Conservation (phyloP, 805 yeast genomes). For the Yarrowia sp. region DNA sequence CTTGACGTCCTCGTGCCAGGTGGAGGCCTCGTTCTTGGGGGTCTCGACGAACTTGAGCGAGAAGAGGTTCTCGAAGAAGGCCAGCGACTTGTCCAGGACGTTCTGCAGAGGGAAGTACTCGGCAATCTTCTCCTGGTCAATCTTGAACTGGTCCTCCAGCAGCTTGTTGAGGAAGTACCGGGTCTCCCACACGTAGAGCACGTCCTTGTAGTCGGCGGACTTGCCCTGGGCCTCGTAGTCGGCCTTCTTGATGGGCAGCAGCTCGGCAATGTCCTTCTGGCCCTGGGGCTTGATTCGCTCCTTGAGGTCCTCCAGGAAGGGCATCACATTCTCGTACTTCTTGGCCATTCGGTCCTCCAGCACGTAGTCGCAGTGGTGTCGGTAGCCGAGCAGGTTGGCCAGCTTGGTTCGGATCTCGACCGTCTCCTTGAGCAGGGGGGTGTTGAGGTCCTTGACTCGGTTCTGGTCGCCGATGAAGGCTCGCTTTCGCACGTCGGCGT, state of each 20-base stretch:
- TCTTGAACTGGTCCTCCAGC: conserved; percentile 65
- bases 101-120: conserved; percentile 76
- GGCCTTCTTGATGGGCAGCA: conserved; percentile 52
- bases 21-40: conserved; percentile 41
- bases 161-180: conserved; percentile 62
- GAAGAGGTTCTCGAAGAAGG: conserved; percentile 66
- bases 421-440: conserved; percentile 56
- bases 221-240: conserved; percentile 51
- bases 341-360: conserved; percentile 83
- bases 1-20: conserved; percentile 78
- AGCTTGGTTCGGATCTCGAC: conserved; percentile 59
- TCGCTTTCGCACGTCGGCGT: conserved; percentile 60
- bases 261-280: conserved; percentile 48
- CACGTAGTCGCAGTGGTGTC: conserved; percentile 64
- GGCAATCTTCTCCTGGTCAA: conserved; percentile 67
- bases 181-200: conserved; percentile 69
- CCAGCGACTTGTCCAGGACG: conserved; percentile 66
- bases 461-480: conserved; percentile 69
- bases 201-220: conserved; percentile 37
- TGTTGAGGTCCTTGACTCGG: conserved; percentile 60
- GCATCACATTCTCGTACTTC: conserved; percentile 54
- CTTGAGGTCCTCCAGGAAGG: conserved; percentile 62
- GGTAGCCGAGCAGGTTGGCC: conserved; percentile 64
- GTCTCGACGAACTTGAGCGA: conserved; percentile 63
- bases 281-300: conserved; percentile 61